Base-by-base conservation (phyloP, 495 filamentous ascomycete genomes). In the Lichenothelia convexa region DNA sequence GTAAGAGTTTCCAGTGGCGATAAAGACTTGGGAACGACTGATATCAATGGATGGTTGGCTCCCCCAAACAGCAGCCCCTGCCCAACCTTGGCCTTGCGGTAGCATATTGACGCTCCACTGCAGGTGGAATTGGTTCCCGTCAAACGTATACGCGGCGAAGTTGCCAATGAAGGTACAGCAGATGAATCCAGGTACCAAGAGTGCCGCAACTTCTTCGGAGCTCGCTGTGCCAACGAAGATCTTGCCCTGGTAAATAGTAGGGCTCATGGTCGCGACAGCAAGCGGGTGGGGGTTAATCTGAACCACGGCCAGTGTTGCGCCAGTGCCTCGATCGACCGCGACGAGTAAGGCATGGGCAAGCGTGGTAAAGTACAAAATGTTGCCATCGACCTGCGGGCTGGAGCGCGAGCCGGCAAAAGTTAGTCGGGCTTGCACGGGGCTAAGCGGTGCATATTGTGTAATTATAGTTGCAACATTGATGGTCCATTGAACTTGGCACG, bases 1-100 rank as follows among this genome's bases (percentile, higher is more conserved):
- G 41, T 60, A 62, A 2, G 46, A 18, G 39, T 61, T 58, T 3
- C 55, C 58, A 4, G 59, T 60, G 18, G 42, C 59, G 41, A 58
- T 48, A 43, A 57, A 58, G 35, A 62, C 49, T 38, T 60, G 58
- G 18, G 42, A 31, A 4, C 46, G 47, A 1, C 9, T 18, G 1
- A 23, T 11, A 31, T 62, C 59, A 32, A 62, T 58, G 21, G 59
- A 38, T 17, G 59, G 58, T 40, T 61, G 58, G 31, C 49, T 53
- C 18, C 59, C 59, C 59, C 59, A 62, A 12, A 61, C 35, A 11
- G 41, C 40, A 22, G 35, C 48, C 18, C 59, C 59, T 2, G 54
- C 42, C 56, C 53, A 62, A 15, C 13, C 36, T 12, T 20, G 36
- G 9, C n/a, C 23, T 16, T 26, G 27, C 9, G 24, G 24, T 9